These are phyloP conservation scores for Naganishia liquefaciens DNA, from an alignment of 1,284 basidiomycete genomes.

Conservation along the genomic window DNA sequence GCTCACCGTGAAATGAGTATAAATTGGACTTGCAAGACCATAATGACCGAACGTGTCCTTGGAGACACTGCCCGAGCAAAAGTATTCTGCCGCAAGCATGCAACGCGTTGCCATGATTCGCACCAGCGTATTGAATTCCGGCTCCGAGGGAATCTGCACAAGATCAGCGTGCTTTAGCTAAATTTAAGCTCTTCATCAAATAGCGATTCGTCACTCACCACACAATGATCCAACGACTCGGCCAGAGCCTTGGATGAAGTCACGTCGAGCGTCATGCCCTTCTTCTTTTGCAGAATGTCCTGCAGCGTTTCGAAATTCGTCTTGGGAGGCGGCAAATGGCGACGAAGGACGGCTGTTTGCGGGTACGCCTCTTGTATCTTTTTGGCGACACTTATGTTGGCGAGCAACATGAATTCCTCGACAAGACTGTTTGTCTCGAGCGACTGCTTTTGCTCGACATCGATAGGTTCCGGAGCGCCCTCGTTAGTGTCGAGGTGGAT, in stretches of 20 bases:
- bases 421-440: slow-evolving; percentile 94
- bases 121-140: slow-evolving; percentile 94
- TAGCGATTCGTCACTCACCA: slow-evolving; percentile 60
- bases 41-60: slow-evolving; percentile 95
- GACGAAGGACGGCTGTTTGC: slow-evolving; percentile 86
- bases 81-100: slow-evolving; percentile 98
- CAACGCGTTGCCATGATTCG: slow-evolving; percentile 99
- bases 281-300: slow-evolving; percentile 85
- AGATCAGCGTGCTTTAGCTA: slow-evolving; percentile 7
- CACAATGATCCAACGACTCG: slow-evolving; percentile 80
- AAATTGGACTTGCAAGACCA: slow-evolving; percentile 92
- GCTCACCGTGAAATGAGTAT: slow-evolving; percentile 87
- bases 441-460: slow-evolving; percentile 94
- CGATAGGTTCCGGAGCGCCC: slow-evolving; percentile 83
- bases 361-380: slow-evolving; percentile 95
- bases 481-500: slow-evolving; percentile 92
- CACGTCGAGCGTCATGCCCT: slow-evolving; percentile 82
- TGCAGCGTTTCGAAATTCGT: slow-evolving; percentile 95
- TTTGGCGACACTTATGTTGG: slow-evolving; percentile 89
- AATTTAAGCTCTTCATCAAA: neutral
- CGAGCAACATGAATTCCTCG: slow-evolving; percentile 98
- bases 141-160: slow-evolving; percentile 69
- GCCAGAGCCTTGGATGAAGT: slow-evolving; percentile 91
- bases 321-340: slow-evolving; percentile 89
- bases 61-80: slow-evolving; percentile 90